Evolutionary conservation across 192 early-diverging fungal species (phyloP).

Genomic region (Phlyctochytrium bullatum): DNA sequence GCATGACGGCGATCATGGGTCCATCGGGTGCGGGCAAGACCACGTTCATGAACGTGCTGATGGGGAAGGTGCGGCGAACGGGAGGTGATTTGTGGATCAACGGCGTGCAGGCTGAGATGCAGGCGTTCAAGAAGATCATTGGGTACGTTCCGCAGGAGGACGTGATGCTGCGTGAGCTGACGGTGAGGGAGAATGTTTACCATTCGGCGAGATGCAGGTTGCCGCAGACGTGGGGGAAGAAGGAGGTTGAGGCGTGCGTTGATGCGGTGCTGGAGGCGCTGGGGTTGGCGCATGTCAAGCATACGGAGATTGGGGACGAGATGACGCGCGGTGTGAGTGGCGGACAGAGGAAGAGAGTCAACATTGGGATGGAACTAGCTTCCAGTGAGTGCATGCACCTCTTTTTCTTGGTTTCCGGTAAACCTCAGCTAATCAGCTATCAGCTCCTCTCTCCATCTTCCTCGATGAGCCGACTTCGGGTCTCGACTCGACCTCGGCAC

Average conservation of each 20-base stretch:
- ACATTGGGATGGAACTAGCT: slow-evolving; percentile 79
- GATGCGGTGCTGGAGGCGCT: slow-evolving; percentile 27
- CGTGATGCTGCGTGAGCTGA: slow-evolving; percentile 64
- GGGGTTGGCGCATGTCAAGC: slow-evolving; percentile 27
- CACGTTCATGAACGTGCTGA: slow-evolving; percentile 52
- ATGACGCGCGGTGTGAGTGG: slow-evolving; percentile 77
- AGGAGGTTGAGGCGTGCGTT: slow-evolving; percentile 23
- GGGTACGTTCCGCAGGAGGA: slow-evolving; percentile 78
- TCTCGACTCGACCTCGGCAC: slow-evolving; percentile 60
- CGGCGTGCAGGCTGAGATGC: slow-evolving; percentile 54
- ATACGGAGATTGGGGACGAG: slow-evolving; percentile 64
- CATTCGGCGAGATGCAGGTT: slow-evolving; percentile 37
- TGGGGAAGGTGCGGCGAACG: slow-evolving; percentile 58
- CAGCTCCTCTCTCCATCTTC: slow-evolving; percentile 78
- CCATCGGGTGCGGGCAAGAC: slow-evolving; percentile 48
- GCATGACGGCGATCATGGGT: slow-evolving; percentile 62
- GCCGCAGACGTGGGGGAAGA: slow-evolving; percentile 20
- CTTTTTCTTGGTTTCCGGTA: neutral
- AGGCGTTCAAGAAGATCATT: slow-evolving; percentile 62
- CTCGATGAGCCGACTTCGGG: slow-evolving; percentile 90
- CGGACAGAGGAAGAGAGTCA: slow-evolving; percentile 80
- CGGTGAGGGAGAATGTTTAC: slow-evolving; percentile 52
- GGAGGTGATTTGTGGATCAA: slow-evolving; percentile 56
- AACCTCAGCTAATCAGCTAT: no score
- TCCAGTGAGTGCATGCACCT: slow-evolving; percentile 44